Percentiles rank a stretch among this genome's conserved stretches.
Conservation (phyloP, 2,329 filamentous ascomycete genomes). For the Epichloe bromicola region DNA sequence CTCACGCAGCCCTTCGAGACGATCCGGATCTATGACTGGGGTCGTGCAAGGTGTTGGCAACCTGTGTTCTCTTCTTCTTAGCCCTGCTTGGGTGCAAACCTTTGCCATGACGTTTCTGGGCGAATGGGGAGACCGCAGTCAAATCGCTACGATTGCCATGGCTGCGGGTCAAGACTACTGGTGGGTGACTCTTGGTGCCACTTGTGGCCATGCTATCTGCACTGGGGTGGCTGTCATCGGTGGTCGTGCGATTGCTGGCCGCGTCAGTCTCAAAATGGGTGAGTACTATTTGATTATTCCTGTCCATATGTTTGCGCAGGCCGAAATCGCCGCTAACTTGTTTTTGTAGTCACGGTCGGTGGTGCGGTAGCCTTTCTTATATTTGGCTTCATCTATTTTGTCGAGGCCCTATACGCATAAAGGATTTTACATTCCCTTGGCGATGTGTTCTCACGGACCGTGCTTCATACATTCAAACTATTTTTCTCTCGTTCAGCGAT, state of each 20-base stretch:
- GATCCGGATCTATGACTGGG: constrained; percentile 24
- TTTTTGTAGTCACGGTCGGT: constrained; percentile 65
- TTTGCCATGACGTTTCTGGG: constrained; percentile 98
- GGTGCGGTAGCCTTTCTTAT: constrained; percentile 81
- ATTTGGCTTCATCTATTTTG: constrained; percentile 83
- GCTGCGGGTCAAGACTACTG: constrained; percentile 96
- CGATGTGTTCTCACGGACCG: not conserved
- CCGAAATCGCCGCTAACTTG: not conserved
- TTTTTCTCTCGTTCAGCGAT: not conserved
- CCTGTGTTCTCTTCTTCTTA: constrained; percentile 74
- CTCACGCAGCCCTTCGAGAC: constrained; percentile 43
- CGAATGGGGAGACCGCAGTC: constrained; percentile 94
- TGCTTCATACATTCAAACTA: not conserved
- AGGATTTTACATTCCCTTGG: too few relatives aligned
- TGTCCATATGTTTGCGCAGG: not conserved
- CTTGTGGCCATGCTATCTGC: constrained; percentile 77
- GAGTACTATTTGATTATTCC: constrained; percentile 30
- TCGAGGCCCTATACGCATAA: constrained; percentile 58
- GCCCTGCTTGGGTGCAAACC: constrained; percentile 95
- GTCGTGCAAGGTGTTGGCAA: constrained; percentile 61
- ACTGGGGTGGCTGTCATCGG: constrained; percentile 86
- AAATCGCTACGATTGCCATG: constrained; percentile 98
- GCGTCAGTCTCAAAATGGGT: constrained; percentile 92
- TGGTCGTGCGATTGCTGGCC: constrained; percentile 81
- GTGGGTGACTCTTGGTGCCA: constrained; percentile 90